Base-by-base conservation (phyloP, 257 asterid genomes). In the Fraxinus excelsior region DNA sequence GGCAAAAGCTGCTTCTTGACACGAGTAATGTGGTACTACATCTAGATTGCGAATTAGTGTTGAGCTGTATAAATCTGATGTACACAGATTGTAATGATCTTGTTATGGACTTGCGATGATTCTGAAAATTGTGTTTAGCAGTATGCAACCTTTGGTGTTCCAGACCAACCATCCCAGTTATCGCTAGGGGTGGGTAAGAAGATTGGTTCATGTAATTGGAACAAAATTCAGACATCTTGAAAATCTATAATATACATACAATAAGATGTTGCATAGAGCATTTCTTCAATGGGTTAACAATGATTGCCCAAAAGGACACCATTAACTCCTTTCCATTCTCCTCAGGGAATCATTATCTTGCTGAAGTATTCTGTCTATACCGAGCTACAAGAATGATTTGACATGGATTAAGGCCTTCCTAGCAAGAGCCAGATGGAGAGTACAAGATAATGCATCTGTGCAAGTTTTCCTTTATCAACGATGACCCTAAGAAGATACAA, bases 181-280 rank as follows among this genome's bases (percentile, higher is more conserved):
- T 6, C 40, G 7, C 40, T 35, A 7, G 40, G 40, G 9, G 40
- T 35, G 9, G 40, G 10, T 35, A 35, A 35, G 40, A 35, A 35
- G 40, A 35, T 35, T 7, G 40, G 10, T 35, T 0, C 40, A 35
- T 35, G 40, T 35, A 35, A 35, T 7, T 35, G 40, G 10, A 35
- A 35, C 9, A 35, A 58, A n/a, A 23, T 58, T 58, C 28, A 21
- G 67, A 35, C 78, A 53, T 49, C 56, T 70, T 51, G 31, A 82
- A 82, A 71, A 40, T 71, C 82, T 73, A 80, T 65, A 79, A 74
- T 35, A 82, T 70, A 82, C 82, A 80, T 35, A 80, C 79, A 78
- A 75, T 68, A 72, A 75, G 81, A 78, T 53, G 79, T 64, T 10
- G 38, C 37, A 71, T 58, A 56, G 18, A 12, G 23, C 71, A 67